A percentile compares a stretch with the other conserved stretches of the same genome.
These are phyloP conservation scores for Fomitopsis serialis DNA, from an alignment of 768 basidiomycete genomes.

Conservation along the genomic window DNA sequence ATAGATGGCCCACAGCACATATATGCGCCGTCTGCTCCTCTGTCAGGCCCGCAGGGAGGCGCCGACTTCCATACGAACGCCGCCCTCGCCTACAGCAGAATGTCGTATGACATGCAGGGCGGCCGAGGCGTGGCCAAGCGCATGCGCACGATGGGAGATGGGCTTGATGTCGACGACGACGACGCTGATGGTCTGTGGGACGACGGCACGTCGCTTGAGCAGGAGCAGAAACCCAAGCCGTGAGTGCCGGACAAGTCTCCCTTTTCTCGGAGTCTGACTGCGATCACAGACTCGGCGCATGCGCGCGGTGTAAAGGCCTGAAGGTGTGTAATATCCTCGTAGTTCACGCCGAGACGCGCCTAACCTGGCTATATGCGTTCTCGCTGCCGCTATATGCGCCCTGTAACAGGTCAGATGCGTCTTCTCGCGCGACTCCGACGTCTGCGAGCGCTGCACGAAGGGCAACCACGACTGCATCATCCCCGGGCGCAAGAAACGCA, in stretches of 20 bases:
- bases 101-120: background rate
- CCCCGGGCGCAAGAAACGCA: constrained; percentile 80
- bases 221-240: constrained; percentile 13
- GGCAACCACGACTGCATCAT: constrained; percentile 72
- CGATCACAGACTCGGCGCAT: constrained; percentile 41
- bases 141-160: constrained; percentile 12
- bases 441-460: constrained; percentile 69
- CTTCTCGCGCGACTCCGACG: constrained; percentile 64
- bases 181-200: constrained; percentile 7
- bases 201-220: constrained; percentile 1
- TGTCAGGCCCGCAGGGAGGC: background rate
- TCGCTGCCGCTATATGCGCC: too few species aligned
- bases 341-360: background rate
- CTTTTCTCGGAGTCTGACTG: background rate
- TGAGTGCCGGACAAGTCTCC: constrained; percentile 7
- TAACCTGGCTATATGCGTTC: background rate
- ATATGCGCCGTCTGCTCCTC: background rate
- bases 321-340: constrained; percentile 29
- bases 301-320: constrained; percentile 61
- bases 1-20: background rate
- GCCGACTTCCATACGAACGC: background rate
- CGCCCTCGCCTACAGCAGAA: background rate
- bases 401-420: constrained; percentile 64
- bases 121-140: constrained; percentile 12
- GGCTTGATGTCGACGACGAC: constrained; percentile 4